These are phyloP conservation scores for Usnea hakonensis DNA, from an alignment of 495 filamentous ascomycete genomes.

Conservation along the genomic window DNA sequence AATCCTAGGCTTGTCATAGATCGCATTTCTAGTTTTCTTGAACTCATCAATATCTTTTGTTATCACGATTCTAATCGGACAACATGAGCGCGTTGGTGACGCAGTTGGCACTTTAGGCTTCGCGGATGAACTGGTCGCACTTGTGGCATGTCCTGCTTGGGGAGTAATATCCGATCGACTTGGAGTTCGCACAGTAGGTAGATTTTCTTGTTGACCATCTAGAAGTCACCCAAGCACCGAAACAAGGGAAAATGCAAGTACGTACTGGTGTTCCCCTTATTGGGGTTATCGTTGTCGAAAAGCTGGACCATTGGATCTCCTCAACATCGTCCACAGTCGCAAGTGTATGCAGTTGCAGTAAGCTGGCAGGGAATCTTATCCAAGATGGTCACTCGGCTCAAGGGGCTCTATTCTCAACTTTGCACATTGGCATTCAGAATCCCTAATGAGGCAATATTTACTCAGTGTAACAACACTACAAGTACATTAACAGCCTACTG, in stretches of 20 bases:
- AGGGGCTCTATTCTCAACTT: background rate
- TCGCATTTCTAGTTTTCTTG: slow-evolving; percentile 95
- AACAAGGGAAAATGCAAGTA: background rate
- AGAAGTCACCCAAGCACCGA: background rate
- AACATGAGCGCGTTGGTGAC: slow-evolving; percentile 70
- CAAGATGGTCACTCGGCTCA: background rate
- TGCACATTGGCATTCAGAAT: background rate
- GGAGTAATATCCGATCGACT: slow-evolving; percentile 83
- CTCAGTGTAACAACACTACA: background rate
- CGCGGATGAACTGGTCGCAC: slow-evolving; percentile 84
- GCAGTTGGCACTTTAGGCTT: slow-evolving; percentile 92
- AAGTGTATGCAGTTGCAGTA: background rate
- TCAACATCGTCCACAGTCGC: background rate
- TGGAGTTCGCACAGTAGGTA: slow-evolving; percentile 60
- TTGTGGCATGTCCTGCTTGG: slow-evolving; percentile 88
- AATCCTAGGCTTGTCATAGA: slow-evolving; percentile 28
- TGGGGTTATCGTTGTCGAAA: background rate
- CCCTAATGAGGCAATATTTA: background rate
- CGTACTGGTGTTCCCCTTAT: background rate
- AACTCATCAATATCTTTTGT: slow-evolving; percentile 92
- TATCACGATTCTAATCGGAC: slow-evolving; percentile 79
- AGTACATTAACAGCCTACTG: background rate
- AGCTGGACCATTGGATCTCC: background rate
- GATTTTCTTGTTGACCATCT: slow-evolving; percentile 14
- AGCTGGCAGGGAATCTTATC: background rate